Conservation (phyloP, 208 protist genomes). For the Leishmania gerbilli region DNA sequence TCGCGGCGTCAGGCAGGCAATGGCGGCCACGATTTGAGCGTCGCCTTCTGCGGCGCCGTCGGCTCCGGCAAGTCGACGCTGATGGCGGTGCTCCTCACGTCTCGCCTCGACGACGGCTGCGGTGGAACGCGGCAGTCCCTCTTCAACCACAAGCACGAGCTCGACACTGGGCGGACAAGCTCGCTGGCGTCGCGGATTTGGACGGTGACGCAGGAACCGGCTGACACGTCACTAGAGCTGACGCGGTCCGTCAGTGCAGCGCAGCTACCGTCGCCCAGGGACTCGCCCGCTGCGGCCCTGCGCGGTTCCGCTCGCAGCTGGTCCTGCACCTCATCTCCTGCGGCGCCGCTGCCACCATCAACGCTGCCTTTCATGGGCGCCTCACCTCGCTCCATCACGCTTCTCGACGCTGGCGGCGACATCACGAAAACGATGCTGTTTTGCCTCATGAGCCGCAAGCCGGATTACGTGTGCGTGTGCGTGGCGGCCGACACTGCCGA, state of each 20-base stretch:
- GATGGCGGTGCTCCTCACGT: constrained; percentile 71
- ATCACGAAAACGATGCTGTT: constrained; percentile 85
- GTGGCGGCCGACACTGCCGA: constrained; percentile 49
- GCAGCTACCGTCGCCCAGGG: neutral
- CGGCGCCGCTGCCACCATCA: constrained; percentile 4
- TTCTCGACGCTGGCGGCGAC: constrained; percentile 83
- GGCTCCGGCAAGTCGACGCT: constrained; percentile 90
- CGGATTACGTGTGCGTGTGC: constrained; percentile 91
- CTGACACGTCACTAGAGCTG: neutral
- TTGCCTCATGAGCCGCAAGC: constrained; percentile 92
- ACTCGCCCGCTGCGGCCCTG: neutral
- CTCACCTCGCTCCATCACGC: constrained; percentile 39
- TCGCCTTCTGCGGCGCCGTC: constrained; percentile 86
- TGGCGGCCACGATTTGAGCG: constrained; percentile 51
- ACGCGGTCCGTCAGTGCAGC: neutral
- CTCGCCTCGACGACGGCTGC: constrained; percentile 76
- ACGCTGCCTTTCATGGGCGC: constrained; percentile 25
- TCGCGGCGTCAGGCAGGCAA: constrained; percentile 54
- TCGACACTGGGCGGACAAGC: constrained; percentile 93
- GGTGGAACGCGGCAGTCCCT: constrained; percentile 80
- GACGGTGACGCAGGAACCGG: constrained; percentile 32
- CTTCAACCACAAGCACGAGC: constrained; percentile 97
- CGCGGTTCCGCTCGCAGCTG: neutral
- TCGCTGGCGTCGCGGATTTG: constrained; percentile 93
- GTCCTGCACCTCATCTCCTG: constrained; percentile 3